phyloP scores from a whole-genome alignment of 495 filamentous ascomycete genomes.

The Aspergillus nidulans region DNA sequence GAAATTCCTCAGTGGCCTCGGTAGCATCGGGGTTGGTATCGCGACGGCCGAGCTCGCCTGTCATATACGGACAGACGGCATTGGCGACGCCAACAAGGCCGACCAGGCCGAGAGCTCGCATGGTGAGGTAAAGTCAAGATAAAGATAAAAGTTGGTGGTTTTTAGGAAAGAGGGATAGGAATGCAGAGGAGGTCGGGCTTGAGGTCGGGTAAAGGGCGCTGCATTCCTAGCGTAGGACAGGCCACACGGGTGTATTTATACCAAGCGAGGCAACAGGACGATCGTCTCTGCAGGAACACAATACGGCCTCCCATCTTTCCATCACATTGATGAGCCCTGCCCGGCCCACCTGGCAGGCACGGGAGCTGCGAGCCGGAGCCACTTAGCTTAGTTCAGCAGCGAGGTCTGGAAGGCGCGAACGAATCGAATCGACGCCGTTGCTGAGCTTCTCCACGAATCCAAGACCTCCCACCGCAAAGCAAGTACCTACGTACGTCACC shows the following conservation, averaged over 20 bases:
- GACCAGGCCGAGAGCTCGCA: slow-evolving; percentile 28
- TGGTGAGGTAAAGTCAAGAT: slow-evolving; percentile 10
- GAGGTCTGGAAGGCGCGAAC: slow-evolving; percentile 4
- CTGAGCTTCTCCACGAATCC: not conserved
- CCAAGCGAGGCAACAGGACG: not conserved
- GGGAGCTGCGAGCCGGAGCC: not conserved
- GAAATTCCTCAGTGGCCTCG: slow-evolving; percentile 41
- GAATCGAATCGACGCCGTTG: not conserved
- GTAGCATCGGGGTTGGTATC: slow-evolving; percentile 27
- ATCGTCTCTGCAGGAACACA: not conserved
- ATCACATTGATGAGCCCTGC: no score
- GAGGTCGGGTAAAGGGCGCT: not conserved
- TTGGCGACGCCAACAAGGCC: slow-evolving; percentile 37
- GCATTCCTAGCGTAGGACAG: not conserved
- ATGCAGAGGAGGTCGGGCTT: not conserved
- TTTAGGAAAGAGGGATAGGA: not conserved
- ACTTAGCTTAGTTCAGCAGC: slow-evolving; percentile 1
- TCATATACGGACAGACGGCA: slow-evolving; percentile 43
- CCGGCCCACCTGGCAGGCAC: not conserved
- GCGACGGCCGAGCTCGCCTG: slow-evolving; percentile 28
- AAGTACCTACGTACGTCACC: not conserved
- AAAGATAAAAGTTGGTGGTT: not conserved
- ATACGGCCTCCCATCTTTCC: not conserved
- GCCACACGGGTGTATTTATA: not conserved
- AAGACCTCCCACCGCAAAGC: no score